Base-by-base conservation (phyloP, 139 green algal genomes). In the Chlorella sp. region DNA sequence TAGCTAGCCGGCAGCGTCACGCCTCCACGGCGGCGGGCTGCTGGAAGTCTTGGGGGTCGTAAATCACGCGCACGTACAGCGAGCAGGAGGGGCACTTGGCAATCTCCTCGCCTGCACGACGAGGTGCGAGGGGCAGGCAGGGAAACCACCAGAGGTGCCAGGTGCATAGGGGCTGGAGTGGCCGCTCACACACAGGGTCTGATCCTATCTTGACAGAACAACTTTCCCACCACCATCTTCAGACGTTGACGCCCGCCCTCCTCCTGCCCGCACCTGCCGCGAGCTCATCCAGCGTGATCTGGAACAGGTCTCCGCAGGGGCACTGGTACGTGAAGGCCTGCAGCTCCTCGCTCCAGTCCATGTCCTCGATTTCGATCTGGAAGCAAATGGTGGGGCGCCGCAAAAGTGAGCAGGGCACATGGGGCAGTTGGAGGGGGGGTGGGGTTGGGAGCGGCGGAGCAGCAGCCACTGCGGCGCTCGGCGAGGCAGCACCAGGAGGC, bases 301-400 rank as follows among this genome's bases (percentile, higher is more conserved):
- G 95, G 74, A 99, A 99, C 1, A 99, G 72, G 90, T 99, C 97
- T 6, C 97, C 97, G 85, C 97, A 99, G 9, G 97, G 97, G 79
- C 97, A 99, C 30, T 85, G 73, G 80, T 98, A 98, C 0, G 95
- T 98, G 90, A 95, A 99, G 0, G 93, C 94, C 70, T 96, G 82
- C 73, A 99, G 90, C 48, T 97, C 91, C 68, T 97, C 94, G 84
- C 92, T 92, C 94, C 95, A 99, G 5, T 94, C 89, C 95, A 99
- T 99, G 80, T 99, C 97, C 88, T 99, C 95, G 48, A 99, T 97
- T 67, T 99, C 96, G 0, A 99, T 90, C 81, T 99, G 96, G 26
- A 60, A 11, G 46, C 14, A 60, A 16, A 22, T 79, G 2, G n/a
- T n/a, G n/a, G n/a, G n/a, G n/a, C n/a, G n/a, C n/a, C n/a, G n/a